These are phyloP conservation scores for Quillaja saponaria DNA, from an alignment of 306 rosid genomes.

Conservation along the genomic window DNA sequence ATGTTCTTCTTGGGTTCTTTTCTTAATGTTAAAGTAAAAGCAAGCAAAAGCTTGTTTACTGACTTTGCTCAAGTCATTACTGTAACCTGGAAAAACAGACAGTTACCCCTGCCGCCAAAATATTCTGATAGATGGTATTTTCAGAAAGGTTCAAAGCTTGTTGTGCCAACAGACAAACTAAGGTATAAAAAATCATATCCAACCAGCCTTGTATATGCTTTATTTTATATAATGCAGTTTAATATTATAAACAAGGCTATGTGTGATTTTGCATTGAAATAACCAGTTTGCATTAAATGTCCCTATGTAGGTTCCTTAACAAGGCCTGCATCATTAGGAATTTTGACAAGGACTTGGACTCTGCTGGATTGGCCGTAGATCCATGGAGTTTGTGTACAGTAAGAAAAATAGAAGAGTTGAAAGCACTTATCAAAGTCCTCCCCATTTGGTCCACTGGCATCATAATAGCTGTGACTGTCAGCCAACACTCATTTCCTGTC, in stretches of 20 bases:
- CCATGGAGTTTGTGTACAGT: conserved; percentile 71
- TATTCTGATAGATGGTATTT: conserved; percentile 50
- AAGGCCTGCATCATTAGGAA: conserved; percentile 69
- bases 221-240: no score
- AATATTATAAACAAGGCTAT: no score
- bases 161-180: conserved; percentile 56
- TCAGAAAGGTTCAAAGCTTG: conserved; percentile 50
- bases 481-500: conserved; percentile 46
- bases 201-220: not conserved
- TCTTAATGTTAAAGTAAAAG: conserved; percentile 43
- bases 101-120: conserved; percentile 43
- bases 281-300: not conserved
- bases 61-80: conserved; percentile 50
- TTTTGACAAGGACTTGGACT: conserved; percentile 46
- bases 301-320: conserved; percentile 76
- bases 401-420: conserved; percentile 78
- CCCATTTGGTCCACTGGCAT: conserved; percentile 81
- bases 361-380: conserved; percentile 47
- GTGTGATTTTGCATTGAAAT: no score
- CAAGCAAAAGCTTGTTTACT: conserved; percentile 55
- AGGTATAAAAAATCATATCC: conserved; percentile 43
- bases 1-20: conserved; percentile 66
- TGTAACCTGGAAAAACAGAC: conserved; percentile 71
- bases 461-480: conserved; percentile 28
- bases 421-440: conserved; percentile 61